phyloP scores from a whole-genome alignment of 768 basidiomycete genomes.

The Boletus eberwhitei region DNA sequence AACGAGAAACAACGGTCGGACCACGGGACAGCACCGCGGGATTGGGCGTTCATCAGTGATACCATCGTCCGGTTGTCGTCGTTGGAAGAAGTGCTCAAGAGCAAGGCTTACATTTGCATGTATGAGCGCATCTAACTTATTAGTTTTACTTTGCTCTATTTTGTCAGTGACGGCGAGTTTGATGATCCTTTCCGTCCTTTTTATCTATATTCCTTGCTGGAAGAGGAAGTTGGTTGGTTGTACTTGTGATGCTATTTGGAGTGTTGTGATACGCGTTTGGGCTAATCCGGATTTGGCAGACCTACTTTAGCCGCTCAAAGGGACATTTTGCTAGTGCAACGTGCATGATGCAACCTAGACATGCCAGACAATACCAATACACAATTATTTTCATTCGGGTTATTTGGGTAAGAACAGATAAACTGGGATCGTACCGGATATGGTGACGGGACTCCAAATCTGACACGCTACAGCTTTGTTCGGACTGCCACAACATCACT shows the following conservation, averaged over 20 bases:
- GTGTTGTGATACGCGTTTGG: background rate
- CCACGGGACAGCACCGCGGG: slow-evolving; percentile 32
- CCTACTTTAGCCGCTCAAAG: background rate
- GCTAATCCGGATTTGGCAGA: background rate
- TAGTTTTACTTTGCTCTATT: background rate
- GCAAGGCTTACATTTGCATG: slow-evolving; percentile 93
- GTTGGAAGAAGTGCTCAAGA: slow-evolving; percentile 85
- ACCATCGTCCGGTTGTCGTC: slow-evolving; percentile 76
- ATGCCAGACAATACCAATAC: slow-evolving; percentile 5
- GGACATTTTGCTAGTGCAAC: background rate
- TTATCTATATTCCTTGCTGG: background rate
- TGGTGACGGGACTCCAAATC: too few relatives aligned
- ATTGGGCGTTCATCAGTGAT: slow-evolving; percentile 94
- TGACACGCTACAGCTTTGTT: too few relatives aligned
- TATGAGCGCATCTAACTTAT: slow-evolving; percentile 65
- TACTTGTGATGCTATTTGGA: background rate
- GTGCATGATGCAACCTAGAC: background rate
- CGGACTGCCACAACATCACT: too few relatives aligned
- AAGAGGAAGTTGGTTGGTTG: too few relatives aligned
- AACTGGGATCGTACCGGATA: too few relatives aligned
- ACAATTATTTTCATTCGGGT: background rate
- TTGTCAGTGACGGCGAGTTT: background rate
- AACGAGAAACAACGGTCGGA: slow-evolving; percentile 9
- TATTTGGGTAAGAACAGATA: background rate
- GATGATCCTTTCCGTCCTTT: background rate